phyloP scores from a whole-genome alignment of 805 yeast genomes.

The Pichia gijzeniarum region DNA sequence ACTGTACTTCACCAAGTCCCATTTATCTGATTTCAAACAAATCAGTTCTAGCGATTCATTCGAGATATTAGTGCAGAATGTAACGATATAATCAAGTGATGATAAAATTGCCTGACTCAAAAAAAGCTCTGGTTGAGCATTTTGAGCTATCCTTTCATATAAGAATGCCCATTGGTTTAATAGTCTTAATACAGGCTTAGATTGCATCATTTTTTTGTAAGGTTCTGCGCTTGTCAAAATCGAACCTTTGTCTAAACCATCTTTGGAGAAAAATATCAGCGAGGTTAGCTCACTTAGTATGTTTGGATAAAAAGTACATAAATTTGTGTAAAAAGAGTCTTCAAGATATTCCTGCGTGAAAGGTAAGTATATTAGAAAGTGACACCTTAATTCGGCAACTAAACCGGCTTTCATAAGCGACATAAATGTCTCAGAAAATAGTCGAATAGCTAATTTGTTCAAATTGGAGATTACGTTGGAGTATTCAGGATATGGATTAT shows the following conservation, averaged over 20 bases:
- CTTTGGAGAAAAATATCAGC: slow-evolving; percentile 8
- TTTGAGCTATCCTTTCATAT: slow-evolving; percentile 12
- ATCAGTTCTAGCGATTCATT: neutral
- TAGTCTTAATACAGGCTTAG: slow-evolving; percentile 40
- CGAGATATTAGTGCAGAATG: slow-evolving; percentile 2
- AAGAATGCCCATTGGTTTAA: slow-evolving; percentile 43
- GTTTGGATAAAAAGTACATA: slow-evolving; percentile 9
- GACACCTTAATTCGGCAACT: neutral
- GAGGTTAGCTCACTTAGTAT: slow-evolving; percentile 15
- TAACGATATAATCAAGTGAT: slow-evolving; percentile 1
- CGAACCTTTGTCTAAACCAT: slow-evolving; percentile 22
- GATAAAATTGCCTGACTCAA: slow-evolving; percentile 25
- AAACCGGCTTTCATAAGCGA: neutral
- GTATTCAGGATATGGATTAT: slow-evolving; percentile 24
- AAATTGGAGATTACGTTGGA: slow-evolving; percentile 18
- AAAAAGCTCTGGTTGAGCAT: slow-evolving; percentile 20
- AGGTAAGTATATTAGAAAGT: neutral
- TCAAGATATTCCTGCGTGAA: slow-evolving; percentile 1
- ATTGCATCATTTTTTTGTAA: slow-evolving; percentile 3
- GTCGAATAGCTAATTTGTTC: neutral
- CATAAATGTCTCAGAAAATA: slow-evolving; percentile 1
- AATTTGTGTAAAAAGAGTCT: neutral
- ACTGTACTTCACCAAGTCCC: slow-evolving; percentile 26
- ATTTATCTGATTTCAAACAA: slow-evolving; percentile 12
- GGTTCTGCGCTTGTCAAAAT: neutral